Evolutionary conservation across 768 basidiomycete species (phyloP).

Genomic region (Boletus subparvulus): DNA sequence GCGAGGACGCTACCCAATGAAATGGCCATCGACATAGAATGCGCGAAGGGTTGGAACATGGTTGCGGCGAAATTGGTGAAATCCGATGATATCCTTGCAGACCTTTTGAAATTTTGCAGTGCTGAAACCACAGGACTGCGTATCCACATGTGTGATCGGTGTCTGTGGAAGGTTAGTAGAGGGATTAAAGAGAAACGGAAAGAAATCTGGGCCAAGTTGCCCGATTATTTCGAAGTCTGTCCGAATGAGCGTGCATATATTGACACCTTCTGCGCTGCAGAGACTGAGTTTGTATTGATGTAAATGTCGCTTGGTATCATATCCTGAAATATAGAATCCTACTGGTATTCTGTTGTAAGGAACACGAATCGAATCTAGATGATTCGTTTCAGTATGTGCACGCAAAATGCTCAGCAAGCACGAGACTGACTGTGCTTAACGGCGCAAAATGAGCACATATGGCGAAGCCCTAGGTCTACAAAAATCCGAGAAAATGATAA

Average conservation of each 20-base stretch:
- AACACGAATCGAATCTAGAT: too few species aligned
- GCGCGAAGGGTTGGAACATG: neutral
- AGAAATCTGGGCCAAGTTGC: neutral
- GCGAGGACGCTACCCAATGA: neutral
- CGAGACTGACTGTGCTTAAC: too few species aligned
- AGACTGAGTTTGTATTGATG: neutral
- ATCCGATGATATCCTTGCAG: neutral
- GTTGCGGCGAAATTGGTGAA: neutral
- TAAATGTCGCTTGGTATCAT: too few species aligned
- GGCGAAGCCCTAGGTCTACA: too few species aligned
- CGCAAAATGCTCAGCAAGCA: too few species aligned
- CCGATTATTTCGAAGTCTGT: neutral
- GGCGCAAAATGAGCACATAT: too few species aligned
- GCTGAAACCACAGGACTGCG: neutral
- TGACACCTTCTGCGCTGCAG: neutral
- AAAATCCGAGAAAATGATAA: too few species aligned
- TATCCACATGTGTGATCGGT: neutral
- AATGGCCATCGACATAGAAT: neutral
- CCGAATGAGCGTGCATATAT: neutral
- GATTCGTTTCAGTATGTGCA: too few species aligned
- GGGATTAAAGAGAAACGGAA: neutral
- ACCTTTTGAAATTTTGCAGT: neutral
- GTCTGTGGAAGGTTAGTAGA: neutral
- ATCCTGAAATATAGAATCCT: too few species aligned
- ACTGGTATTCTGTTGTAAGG: neutral